Base-by-base conservation (phyloP, 2,329 filamentous ascomycete genomes). In the Xylariaceae sp. region DNA sequence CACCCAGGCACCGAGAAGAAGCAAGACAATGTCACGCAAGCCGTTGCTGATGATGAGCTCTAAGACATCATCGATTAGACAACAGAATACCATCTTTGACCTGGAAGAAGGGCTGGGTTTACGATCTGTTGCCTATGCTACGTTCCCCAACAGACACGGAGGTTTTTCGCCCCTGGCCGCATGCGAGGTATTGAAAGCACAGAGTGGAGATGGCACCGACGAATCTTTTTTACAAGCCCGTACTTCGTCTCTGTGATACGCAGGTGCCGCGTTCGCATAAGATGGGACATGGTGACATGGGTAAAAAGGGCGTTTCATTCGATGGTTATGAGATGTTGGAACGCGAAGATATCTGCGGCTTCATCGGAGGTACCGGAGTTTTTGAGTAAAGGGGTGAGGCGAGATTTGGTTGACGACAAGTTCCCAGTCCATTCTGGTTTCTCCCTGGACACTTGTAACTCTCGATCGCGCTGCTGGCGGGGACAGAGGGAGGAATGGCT, bases 221-320 rank as follows among this genome's bases (percentile, higher is more conserved):
- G 50, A 52, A 50, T 58, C 66, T 69, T 69, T 69, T 69, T 69
- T 69, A 69, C 65, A 56, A 51, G 45, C 17, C 57, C 51, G 59
- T 41, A 51, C 23, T 35, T 41, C 53, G 49, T 61, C 57, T 48
- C 56, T 56, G 48, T 57, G 39, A 57, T 52, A 54, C 45, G 56
- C 15, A 61, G 57, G 48, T 67, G 65, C 54, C 57, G 55, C 17
- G 13, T 61, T 58, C 65, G 64, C 41, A 41, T 55, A 53, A 53
- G 50, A 41, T 57, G 62, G 44, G 53, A 59, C 23, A 63, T 57
- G 57, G 18, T 11, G 15, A 5, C 23, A 30, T 57, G 53, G 55
- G 35, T 11, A 11, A 56, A 39, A 51, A 53, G 47, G 9, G 30
- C 11, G 37, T 53, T 60, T 51, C n/a, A 9, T 30, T 53, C 41